phyloP scores from a whole-genome alignment of 208 protist genomes.

The Leishmania arabica region DNA sequence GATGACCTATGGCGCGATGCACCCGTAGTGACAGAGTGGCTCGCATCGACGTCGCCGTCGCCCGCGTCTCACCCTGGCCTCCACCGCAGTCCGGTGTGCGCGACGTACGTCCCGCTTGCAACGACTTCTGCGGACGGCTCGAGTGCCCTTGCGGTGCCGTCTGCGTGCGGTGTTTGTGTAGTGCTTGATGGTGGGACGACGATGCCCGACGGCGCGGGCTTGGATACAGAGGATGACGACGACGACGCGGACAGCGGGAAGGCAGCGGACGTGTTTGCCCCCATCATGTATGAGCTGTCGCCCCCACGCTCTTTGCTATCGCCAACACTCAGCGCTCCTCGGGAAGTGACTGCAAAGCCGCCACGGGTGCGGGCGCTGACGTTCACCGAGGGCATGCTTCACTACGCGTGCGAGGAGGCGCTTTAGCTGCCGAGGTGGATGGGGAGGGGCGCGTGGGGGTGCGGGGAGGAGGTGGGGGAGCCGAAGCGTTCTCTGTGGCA shows the following conservation, averaged over 20 bases:
- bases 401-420: slow-evolving; percentile 12
- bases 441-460: background rate
- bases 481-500: background rate
- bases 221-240: background rate
- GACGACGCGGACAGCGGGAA: background rate
- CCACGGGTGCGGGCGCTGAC: slow-evolving; percentile 9
- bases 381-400: slow-evolving; percentile 2
- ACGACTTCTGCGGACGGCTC: background rate
- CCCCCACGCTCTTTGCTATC: slow-evolving; percentile 8
- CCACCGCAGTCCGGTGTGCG: slow-evolving; percentile 3
- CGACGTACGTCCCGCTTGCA: slow-evolving; percentile 8
- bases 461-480: background rate
- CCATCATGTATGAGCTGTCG: slow-evolving; percentile 14
- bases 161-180: background rate
- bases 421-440: background rate
- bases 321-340: background rate
- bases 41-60: background rate
- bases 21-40: slow-evolving; percentile 10
- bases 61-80: background rate
- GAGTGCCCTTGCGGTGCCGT: background rate
- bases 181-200: slow-evolving; percentile 2
- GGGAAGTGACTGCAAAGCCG: background rate
- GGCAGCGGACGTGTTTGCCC: background rate
- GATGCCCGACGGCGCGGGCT: background rate
- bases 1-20: background rate